Evolutionary conservation across 495 filamentous ascomycete species (phyloP).

Genomic region (Aspergillus kassunensis): DNA sequence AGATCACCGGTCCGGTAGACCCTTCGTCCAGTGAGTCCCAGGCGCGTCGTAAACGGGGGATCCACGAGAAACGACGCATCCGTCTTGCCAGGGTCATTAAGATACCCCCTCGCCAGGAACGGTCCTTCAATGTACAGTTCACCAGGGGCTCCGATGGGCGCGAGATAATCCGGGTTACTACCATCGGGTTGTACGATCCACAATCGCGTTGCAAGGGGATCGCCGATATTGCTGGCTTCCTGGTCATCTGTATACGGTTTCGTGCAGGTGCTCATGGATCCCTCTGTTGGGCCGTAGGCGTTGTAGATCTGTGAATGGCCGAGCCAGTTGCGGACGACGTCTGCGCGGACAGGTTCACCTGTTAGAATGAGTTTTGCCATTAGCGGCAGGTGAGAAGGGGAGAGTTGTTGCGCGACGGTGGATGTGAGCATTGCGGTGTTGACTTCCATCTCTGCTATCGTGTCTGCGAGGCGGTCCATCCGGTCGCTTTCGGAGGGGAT

Average conservation of each 20-base stretch:
- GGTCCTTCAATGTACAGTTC: slow-evolving; percentile 49
- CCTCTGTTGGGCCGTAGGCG: slow-evolving; percentile 50
- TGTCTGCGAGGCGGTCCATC: slow-evolving; percentile 22
- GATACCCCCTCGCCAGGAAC: slow-evolving; percentile 42
- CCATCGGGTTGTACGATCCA: slow-evolving; percentile 52
- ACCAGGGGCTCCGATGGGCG: slow-evolving; percentile 45
- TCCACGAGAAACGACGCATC: slow-evolving; percentile 36
- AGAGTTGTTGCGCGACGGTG: slow-evolving; percentile 31
- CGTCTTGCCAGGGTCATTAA: slow-evolving; percentile 38
- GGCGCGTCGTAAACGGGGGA: not conserved
- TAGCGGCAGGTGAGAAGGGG: slow-evolving; percentile 30
- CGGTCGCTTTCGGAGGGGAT: slow-evolving; percentile 24
- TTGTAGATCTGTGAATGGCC: slow-evolving; percentile 34
- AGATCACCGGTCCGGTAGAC: slow-evolving; percentile 30
- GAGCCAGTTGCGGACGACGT: slow-evolving; percentile 26
- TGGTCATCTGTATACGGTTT: slow-evolving; percentile 1
- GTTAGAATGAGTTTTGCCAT: slow-evolving; percentile 38
- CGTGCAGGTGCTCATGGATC: slow-evolving; percentile 23
- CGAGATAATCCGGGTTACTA: slow-evolving; percentile 38
- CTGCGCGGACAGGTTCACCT: slow-evolving; percentile 35
- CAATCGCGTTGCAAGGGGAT: slow-evolving; percentile 4
- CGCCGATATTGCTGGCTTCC: slow-evolving; percentile 6
- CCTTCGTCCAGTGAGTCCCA: not conserved
- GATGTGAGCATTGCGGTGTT: slow-evolving; percentile 34
- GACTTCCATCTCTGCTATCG: slow-evolving; percentile 22